Evolutionary conservation across 345 rosid species (phyloP).

Genomic region (Acer yangbiense): DNA sequence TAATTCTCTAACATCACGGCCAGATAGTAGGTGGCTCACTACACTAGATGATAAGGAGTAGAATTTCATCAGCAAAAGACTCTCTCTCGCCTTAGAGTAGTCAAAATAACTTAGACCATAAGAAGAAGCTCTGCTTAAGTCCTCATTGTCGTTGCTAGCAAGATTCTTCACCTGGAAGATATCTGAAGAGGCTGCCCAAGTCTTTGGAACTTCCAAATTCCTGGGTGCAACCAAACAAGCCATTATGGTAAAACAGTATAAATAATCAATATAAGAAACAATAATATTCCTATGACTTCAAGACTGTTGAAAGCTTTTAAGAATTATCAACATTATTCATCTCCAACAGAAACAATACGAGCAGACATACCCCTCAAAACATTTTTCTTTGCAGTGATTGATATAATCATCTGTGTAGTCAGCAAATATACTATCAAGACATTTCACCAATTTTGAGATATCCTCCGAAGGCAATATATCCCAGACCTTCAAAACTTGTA

Average conservation of each 20-base stretch:
- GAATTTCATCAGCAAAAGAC: conserved; percentile 54
- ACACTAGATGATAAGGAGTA: conserved; percentile 40
- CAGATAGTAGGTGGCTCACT: conserved; percentile 42
- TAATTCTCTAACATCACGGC: conserved; percentile 36
- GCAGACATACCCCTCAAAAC: conserved; percentile 46
- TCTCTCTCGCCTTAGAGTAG: conserved; percentile 29
- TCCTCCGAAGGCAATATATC: conserved; percentile 46
- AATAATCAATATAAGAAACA: neutral
- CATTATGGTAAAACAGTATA: neutral
- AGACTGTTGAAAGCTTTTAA: conserved; percentile 13
- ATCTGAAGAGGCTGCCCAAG: conserved; percentile 15
- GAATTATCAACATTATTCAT: neutral
- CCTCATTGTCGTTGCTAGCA: neutral
- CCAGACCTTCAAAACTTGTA: conserved; percentile 54
- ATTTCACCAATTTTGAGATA: conserved; percentile 35
- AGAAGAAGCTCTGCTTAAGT: conserved; percentile 12
- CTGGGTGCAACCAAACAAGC: conserved; percentile 22
- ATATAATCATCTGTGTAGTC: conserved; percentile 41
- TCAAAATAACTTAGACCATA: conserved; percentile 21
- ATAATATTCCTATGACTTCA: neutral
- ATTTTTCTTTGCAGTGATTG: conserved; percentile 43
- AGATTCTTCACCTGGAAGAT: conserved; percentile 3
- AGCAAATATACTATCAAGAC: conserved; percentile 39
- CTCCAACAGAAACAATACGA: neutral
- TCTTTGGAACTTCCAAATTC: conserved; percentile 24